Evolutionary conservation across 2,329 filamentous ascomycete species (phyloP), one percentile per base, ranked within the genome.

Genomic region (Gliomastix tumulicola): DNA sequence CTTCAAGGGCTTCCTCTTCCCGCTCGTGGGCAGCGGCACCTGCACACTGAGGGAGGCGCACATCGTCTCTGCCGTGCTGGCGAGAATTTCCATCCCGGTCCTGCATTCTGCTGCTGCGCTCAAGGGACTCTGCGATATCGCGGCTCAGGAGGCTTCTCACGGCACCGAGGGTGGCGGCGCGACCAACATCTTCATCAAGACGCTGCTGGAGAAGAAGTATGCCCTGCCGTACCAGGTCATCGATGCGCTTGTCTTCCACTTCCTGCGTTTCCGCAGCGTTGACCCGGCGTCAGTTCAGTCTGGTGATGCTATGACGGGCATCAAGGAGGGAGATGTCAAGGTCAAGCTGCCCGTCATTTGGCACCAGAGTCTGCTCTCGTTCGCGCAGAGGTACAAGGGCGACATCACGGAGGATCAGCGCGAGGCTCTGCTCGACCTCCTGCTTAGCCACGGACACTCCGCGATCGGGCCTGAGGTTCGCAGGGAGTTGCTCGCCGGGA

Each of bases 1-100:
- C 63, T 98, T 98, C 75, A 95, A 96, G 60, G 92, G 89, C 5
- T 79, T 98, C 48, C 70, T 98, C 13, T 97, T 97, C 55, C 92
- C 92, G 1, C 74, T 98, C 15, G 81, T 95, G 9, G 77, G 76
- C 8, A 84, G 81, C 35, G 86, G 88, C 20, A 88, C 82, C n/a
- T 96, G 89, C 65, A 95, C 89, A 0, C 65, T 97, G 35, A 79
- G 89, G 35, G 92, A 98, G 62, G 92, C 92, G 6, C 81, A 88
- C 49, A 97, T 98, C 47, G 77, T 98, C 30, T 86, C 84, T 4
- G 88, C 83, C 8, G 89, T 95, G 3, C 74, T 98, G 32, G 77
- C 84, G 6, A 75, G 89, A 41, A 81, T 96, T 15, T 88, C 84
- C 4, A 84, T 97, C 15, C 92, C 88, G 0, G 88, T 96, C 2